Conservation (phyloP, 1,284 basidiomycete species). For the Microstroma glucosiphilum region DNA sequence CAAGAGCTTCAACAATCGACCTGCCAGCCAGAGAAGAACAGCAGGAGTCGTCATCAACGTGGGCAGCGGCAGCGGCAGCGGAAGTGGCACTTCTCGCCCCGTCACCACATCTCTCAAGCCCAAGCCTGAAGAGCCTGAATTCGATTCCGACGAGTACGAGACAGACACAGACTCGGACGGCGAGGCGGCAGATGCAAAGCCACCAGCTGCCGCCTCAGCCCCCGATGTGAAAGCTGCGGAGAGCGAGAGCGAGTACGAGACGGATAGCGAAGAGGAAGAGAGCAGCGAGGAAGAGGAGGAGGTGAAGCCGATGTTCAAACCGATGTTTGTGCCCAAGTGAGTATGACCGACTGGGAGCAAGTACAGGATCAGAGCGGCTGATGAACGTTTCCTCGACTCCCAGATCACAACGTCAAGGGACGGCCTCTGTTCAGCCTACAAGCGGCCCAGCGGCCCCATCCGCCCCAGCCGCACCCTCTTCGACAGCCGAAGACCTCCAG, state of each 20-base stretch:
- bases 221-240: slow-evolving; percentile 7
- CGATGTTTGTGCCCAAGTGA: slow-evolving; percentile 84
- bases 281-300: slow-evolving; percentile 52
- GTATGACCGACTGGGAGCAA: no score
- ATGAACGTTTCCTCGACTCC: background rate
- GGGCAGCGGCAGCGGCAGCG: background rate
- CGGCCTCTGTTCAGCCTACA: no score
- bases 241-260: slow-evolving; percentile 54
- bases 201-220: background rate
- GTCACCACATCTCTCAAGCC: slow-evolving; percentile 11
- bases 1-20: slow-evolving; percentile 5
- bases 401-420: slow-evolving; percentile 62
- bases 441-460: slow-evolving; percentile 9
- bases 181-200: slow-evolving; percentile 7
- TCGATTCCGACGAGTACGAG: slow-evolving; percentile 53
- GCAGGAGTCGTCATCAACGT: slow-evolving; percentile 3
- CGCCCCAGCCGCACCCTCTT: slow-evolving; percentile 6
- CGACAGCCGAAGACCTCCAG: slow-evolving; percentile 60
- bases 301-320: slow-evolving; percentile 64
- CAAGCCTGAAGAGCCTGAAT: background rate
- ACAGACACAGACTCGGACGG: slow-evolving; percentile 55
- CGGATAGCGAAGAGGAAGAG: slow-evolving; percentile 34
- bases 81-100: no score
- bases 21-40: slow-evolving; percentile 16
- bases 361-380: no score